phyloP scores from a whole-genome alignment of 306 rosid species.

The Morella rubra region DNA sequence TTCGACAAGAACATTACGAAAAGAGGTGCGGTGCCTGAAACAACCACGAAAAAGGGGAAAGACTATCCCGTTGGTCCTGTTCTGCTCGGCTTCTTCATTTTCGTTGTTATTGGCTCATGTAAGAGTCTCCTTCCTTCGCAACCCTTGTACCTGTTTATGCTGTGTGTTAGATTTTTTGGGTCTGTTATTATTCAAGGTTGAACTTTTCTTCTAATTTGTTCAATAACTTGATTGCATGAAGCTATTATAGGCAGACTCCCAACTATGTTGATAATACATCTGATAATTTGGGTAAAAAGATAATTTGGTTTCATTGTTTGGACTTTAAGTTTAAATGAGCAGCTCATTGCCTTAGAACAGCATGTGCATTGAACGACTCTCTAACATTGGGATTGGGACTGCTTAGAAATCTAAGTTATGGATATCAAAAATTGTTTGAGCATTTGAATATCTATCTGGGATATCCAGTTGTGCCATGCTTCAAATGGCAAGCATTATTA shows the following conservation, averaged over 20 bases:
- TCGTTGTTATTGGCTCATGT: constrained; percentile 98
- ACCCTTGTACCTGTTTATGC: background rate
- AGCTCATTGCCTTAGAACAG: background rate
- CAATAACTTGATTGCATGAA: background rate
- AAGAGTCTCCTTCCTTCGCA: constrained; percentile 21
- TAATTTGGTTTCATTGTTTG: background rate
- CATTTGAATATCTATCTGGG: background rate
- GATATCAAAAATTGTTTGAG: too few species aligned
- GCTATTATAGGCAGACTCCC: background rate
- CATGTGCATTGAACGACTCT: background rate
- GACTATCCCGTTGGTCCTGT: constrained; percentile 94
- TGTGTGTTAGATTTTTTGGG: background rate
- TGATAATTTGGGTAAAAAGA: background rate
- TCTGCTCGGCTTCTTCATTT: constrained; percentile 88
- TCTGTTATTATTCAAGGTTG: background rate
- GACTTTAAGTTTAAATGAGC: background rate
- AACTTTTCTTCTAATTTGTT: background rate
- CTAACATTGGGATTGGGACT: background rate
- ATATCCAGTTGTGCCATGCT: background rate
- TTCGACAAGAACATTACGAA: constrained; percentile 86
- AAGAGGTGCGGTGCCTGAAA: constrained; percentile 92
- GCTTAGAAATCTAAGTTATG: background rate
- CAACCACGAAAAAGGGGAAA: constrained; percentile 72
- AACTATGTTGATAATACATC: background rate
- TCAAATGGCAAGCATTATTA: too few species aligned